Base-by-base conservation (phyloP, 805 yeast species). In the Hanseniaspora jakobsenii region DNA sequence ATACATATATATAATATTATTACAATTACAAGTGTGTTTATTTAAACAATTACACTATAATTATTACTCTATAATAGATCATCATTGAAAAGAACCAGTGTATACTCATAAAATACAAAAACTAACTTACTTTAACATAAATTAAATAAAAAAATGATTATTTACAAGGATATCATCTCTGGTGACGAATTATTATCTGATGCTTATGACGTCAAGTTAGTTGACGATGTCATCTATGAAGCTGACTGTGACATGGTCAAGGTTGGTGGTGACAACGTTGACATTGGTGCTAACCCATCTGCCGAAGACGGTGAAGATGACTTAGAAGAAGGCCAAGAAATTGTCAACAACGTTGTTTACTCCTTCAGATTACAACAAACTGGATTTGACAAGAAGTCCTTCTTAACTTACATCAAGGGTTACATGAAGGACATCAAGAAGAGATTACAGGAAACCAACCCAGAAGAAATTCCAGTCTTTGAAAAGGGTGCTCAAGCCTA, bases 221-320 rank as follows among this genome's bases (percentile, higher is more conserved):
- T 91, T 55, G 95, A 83, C 62, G 83, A 75, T 55, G 97, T 74
- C 60, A 85, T 91, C 66, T 84, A 74, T 76, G 98, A 91, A 75
- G 97, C 94, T 55, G 84, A 91, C 79, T 86, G 96, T 72, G 71
- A 75, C 61, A 78, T 86, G 91, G 77, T 91, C 67, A 79, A 72
- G 60, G 85, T 91, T 61, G 78, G 76, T 66, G 82, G 85, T 64
- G 96, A 77, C 61, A 91, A 91, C 64, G 78, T 91, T 59, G 97
- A 91, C 69, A 91, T 91, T 67, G 98, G 98, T 72, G 98, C 95
- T 62, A 91, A 91, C 81, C 96, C 98, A 64, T 85, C 95, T 61
- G 96, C 97, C 56, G 98, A 91, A 72, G 97, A 73, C 57, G 96
- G 71, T 65, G 86, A 67, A 34, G 95, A 81, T 29, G 87, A 69